Evolutionary conservation across 768 basidiomycete species (phyloP).

Genomic region (Suillus placidus): DNA sequence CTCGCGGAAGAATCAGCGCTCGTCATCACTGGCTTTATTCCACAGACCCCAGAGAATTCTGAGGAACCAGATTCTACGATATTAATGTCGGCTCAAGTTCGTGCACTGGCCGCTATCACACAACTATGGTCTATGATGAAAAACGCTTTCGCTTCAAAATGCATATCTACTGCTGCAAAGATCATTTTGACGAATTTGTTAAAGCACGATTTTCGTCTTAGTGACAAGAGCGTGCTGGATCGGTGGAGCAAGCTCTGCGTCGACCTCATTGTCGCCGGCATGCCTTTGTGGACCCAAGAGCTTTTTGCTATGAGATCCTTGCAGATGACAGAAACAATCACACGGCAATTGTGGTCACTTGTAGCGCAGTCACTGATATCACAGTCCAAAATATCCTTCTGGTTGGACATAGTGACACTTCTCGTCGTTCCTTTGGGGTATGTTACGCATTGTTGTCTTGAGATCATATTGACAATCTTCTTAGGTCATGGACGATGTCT

Average conservation of each 20-base stretch:
- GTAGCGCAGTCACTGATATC: slow-evolving; percentile 40
- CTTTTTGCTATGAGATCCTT: slow-evolving; percentile 32
- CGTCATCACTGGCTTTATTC: slow-evolving; percentile 42
- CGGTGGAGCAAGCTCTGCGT: slow-evolving; percentile 55
- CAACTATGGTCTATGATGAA: slow-evolving; percentile 56
- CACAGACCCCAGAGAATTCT: not conserved
- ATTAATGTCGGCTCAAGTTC: slow-evolving; percentile 33
- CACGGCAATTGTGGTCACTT: slow-evolving; percentile 51
- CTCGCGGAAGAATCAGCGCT: slow-evolving; percentile 38
- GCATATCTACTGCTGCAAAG: slow-evolving; percentile 48
- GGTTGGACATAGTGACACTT: slow-evolving; percentile 47
- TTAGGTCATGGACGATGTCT: slow-evolving; percentile 50
- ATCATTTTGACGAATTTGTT: slow-evolving; percentile 49
- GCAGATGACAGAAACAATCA: slow-evolving; percentile 22
- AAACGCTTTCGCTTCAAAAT: slow-evolving; percentile 45
- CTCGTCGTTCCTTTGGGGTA: slow-evolving; percentile 54
- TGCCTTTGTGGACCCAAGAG: slow-evolving; percentile 43
- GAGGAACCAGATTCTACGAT: slow-evolving; percentile 16
- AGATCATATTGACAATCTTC: slow-evolving; percentile 12
- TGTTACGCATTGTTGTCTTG: slow-evolving; percentile 13
- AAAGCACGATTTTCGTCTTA: slow-evolving; percentile 44
- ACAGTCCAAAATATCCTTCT: slow-evolving; percentile 29
- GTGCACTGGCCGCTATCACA: slow-evolving; percentile 41
- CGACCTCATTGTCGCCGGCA: slow-evolving; percentile 46
- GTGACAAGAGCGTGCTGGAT: slow-evolving; percentile 39